phyloP scores from a whole-genome alignment of 257 asterid genomes.

The Buddleja alternifolia region DNA sequence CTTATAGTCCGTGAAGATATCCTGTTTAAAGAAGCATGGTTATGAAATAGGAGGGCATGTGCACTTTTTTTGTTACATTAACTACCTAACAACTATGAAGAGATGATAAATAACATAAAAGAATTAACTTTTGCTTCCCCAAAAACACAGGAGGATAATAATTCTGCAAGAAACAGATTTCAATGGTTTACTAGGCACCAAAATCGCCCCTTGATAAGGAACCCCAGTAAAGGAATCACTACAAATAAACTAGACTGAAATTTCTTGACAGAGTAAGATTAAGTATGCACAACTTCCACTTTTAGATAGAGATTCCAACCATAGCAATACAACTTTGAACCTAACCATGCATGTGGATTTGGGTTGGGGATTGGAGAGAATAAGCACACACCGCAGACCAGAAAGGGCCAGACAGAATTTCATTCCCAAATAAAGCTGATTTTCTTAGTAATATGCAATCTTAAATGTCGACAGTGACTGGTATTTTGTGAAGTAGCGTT shows the following conservation, averaged over 20 bases:
- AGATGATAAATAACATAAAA: neutral
- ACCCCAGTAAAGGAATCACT: constrained; percentile 12
- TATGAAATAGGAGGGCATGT: neutral
- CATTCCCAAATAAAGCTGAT: neutral
- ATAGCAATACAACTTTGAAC: neutral
- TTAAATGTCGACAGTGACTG: neutral
- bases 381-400: neutral
- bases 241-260: neutral
- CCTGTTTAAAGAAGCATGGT: constrained; percentile 52
- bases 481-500: constrained; percentile 1
- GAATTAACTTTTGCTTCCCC: neutral
- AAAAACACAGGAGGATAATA: neutral
- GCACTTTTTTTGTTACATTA: neutral
- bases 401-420: neutral
- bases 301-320: constrained; percentile 6
- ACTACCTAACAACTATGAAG: neutral
- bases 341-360: neutral
- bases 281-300: neutral
- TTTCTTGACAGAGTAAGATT: neutral
- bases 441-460: constrained; percentile 1
- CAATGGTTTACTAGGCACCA: neutral
- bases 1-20: constrained; percentile 84
- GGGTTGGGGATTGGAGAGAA: neutral
- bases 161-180: constrained; percentile 12
- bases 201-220: neutral